Conservation (phyloP, 1,139 yeast genomes). For the Diutina scorzettiae region DNA sequence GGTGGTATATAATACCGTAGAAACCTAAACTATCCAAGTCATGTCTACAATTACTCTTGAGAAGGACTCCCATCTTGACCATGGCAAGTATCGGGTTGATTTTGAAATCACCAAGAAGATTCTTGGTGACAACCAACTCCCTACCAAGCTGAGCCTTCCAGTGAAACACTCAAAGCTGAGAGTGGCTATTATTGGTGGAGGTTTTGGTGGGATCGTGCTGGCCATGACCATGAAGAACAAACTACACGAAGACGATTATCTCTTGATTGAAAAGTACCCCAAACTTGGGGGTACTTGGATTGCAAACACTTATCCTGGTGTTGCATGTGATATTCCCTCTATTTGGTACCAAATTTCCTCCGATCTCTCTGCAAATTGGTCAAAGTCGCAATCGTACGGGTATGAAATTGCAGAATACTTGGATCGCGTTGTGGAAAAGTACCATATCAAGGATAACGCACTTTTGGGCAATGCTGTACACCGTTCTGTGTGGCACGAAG, state of each 20-base stretch:
- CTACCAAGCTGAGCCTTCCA: slow-evolving; percentile 14
- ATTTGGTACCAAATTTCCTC: slow-evolving; percentile 33
- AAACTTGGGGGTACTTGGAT: slow-evolving; percentile 44
- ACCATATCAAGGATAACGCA: slow-evolving; percentile 20
- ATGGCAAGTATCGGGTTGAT: slow-evolving; percentile 20
- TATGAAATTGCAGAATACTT: slow-evolving; percentile 37
- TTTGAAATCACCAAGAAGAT: slow-evolving; percentile 18
- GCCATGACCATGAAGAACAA: slow-evolving; percentile 21
- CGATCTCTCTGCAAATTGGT: slow-evolving; percentile 33
- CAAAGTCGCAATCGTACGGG: slow-evolving; percentile 34
- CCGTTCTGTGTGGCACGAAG: slow-evolving; percentile 20
- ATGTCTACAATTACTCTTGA: slow-evolving; percentile 18
- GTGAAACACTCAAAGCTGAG: slow-evolving; percentile 16
- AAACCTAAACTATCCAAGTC: no score
- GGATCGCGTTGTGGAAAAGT: slow-evolving; percentile 24
- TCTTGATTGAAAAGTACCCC: slow-evolving; percentile 31
- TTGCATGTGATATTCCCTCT: slow-evolving; percentile 42
- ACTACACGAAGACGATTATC: slow-evolving; percentile 22
- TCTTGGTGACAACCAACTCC: slow-evolving; percentile 13
- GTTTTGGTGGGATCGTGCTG: slow-evolving; percentile 33
- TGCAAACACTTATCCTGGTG: slow-evolving; percentile 43
- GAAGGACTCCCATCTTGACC: slow-evolving; percentile 23
- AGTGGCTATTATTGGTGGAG: slow-evolving; percentile 36
- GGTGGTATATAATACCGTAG: no score
- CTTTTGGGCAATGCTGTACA: slow-evolving; percentile 21